phyloP scores from a whole-genome alignment of 305 asterid genomes.

The Rubia peregrina region DNA sequence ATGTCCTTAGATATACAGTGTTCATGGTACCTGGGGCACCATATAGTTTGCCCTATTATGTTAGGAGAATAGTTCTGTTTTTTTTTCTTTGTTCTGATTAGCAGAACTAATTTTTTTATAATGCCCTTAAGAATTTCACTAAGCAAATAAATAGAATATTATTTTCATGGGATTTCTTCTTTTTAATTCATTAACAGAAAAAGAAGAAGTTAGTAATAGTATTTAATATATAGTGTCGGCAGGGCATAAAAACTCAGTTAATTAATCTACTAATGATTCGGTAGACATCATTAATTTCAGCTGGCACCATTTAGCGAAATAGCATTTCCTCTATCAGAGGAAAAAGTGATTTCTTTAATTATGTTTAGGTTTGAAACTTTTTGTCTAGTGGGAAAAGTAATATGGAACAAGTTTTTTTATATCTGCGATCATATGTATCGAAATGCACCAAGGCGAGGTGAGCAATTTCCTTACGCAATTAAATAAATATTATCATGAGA shows the following conservation, averaged over 20 bases:
- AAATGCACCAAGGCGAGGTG: no score
- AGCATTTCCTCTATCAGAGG: background rate
- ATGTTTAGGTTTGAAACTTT: background rate
- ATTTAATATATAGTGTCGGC: background rate
- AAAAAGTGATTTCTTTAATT: background rate
- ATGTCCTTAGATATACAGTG: no score
- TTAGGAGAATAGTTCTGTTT: no score
- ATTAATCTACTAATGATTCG: no score
- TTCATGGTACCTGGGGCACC: no score
- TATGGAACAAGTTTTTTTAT: background rate
- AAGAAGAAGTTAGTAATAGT: background rate
- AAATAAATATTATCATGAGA: no score
- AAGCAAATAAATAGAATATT: background rate
- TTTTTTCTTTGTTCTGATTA: no score
- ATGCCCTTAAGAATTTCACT: background rate
- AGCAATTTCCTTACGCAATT: no score
- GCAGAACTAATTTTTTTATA: background rate
- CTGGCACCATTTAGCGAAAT: background rate
- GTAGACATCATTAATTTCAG: background rate
- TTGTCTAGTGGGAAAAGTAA: background rate
- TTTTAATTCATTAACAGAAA: background rate
- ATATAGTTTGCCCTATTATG: no score
- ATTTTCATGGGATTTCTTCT: background rate
- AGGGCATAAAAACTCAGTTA: background rate
- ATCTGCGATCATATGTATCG: background rate